These are phyloP conservation scores for Carnegiea gigantea DNA, from an alignment of 179 eudicot species.

Conservation along the genomic window DNA sequence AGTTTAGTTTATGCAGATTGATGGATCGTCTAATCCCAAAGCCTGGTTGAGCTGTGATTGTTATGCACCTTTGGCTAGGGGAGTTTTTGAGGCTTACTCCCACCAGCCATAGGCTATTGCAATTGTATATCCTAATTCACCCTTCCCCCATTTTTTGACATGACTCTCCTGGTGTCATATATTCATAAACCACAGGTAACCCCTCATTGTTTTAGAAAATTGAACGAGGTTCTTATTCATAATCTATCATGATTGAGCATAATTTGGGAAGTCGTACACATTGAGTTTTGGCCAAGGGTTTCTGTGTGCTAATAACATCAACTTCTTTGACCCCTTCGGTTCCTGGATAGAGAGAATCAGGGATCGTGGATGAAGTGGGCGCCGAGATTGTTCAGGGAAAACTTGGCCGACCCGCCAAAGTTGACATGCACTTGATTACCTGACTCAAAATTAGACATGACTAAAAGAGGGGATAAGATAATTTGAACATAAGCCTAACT, in stretches of 20 bases:
- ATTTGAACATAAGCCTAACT: too few species aligned
- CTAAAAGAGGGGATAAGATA: too few species aligned
- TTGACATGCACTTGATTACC: too few species aligned
- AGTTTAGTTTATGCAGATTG: slow-evolving; percentile 12
- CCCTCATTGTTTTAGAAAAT: background rate
- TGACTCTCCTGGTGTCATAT: background rate
- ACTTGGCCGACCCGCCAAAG: too few species aligned
- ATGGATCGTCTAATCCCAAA: background rate
- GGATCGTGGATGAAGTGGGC: too few species aligned
- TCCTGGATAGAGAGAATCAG: too few species aligned
- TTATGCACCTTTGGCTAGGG: slow-evolving; percentile 22
- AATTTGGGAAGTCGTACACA: background rate
- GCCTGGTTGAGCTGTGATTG: slow-evolving; percentile 12
- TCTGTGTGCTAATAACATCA: background rate
- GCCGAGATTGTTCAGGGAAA: too few species aligned
- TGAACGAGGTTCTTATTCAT: background rate
- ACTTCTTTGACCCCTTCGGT: too few species aligned
- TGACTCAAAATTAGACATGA: too few species aligned
- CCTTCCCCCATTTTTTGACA: background rate
- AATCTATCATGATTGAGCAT: background rate
- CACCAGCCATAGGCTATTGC: slow-evolving; percentile 1
- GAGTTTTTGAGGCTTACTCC: slow-evolving; percentile 31
- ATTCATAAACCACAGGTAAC: background rate
- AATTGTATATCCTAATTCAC: slow-evolving; percentile 31
- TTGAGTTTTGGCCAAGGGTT: background rate